Evolutionary conservation across 495 filamentous ascomycete species (phyloP).

Genomic region (Penicillium waksmanii): DNA sequence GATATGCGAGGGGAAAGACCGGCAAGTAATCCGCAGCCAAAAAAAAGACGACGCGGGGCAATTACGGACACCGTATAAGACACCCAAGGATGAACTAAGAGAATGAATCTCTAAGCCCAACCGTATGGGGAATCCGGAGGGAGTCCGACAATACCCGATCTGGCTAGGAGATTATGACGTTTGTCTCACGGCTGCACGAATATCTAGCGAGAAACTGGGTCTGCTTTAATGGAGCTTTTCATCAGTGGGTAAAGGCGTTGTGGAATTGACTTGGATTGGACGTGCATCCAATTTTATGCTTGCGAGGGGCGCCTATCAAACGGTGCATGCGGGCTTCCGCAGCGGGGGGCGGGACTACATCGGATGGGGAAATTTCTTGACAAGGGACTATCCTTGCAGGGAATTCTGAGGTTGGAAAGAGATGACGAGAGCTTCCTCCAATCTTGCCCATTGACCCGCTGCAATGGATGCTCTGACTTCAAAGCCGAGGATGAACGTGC

Average conservation of each 20-base stretch:
- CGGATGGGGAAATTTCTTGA: not conserved
- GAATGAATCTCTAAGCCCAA: not conserved
- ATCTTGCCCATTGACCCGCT: not conserved
- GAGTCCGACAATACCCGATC: conserved; percentile 7
- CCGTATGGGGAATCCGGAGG: not conserved
- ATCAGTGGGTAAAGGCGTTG: not conserved
- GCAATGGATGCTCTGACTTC: conserved; percentile 3
- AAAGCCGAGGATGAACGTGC: conserved; percentile 6
- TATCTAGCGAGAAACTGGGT: not conserved
- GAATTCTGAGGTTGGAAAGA: not conserved
- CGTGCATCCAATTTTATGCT: not conserved
- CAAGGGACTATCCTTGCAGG: not conserved
- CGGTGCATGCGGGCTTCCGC: not conserved
- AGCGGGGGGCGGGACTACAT: not conserved
- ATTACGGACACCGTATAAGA: not conserved
- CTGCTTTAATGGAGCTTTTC: not conserved
- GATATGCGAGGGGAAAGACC: not conserved
- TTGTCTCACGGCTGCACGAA: not conserved
- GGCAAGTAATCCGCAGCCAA: not conserved
- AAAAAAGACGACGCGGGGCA: not conserved
- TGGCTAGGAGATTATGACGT: conserved; percentile 4
- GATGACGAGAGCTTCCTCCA: conserved; percentile 1
- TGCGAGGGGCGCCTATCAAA: not conserved
- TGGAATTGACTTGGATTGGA: not conserved
- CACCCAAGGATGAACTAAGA: not conserved